Base-by-base conservation (phyloP, 2,329 filamentous ascomycete genomes). In the Exophiala bonariae region DNA sequence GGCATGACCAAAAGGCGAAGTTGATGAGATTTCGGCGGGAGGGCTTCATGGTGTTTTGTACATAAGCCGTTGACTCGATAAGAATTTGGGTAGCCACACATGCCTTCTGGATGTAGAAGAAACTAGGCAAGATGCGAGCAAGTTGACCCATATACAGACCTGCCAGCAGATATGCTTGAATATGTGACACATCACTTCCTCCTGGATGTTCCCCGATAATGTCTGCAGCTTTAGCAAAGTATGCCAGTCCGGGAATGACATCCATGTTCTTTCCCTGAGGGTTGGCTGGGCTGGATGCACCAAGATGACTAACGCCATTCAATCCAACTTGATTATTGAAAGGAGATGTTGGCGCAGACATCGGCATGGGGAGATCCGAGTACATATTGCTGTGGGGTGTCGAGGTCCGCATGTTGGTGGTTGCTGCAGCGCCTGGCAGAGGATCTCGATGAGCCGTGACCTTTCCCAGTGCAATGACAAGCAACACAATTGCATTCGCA, bases 91-190 rank as follows among this genome's bases (percentile, higher is more conserved):
- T 77, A 9, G 78, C 77, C 45, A 80, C 71, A 36, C 80, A 80
- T 4, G 81, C 82, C 58, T 78, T 77, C 32, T 71, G 77, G 50
- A 85, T 83, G 80, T 82, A 86, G 48, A 75, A 80, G 73, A 82
- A 91, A 61, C 92, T 97, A 63, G 96, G 89, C 58, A 96, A 75
- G 0, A 95, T 87, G 39, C 92, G 81, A 1, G 85, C 91, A 19
- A 96, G 72, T 64, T 97, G 93, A 3, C 89, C 90, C 54, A 91
- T 85, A 63, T 96, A 99, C 4, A 99, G 71, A 2, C 89, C 89
- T 13, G 89, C 89, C 37, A 97, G 77, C 18, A 97, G 81, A 58
- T 85, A 83, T 6, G 87, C 88, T 65, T 96, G 91, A 3, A 95
- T 88, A 62, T 93, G 86, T 55, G 86, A 84, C 49, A 97, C 75